Percentiles rank a stretch among this genome's conserved stretches.
phyloP scores from a whole-genome alignment of 257 asterid genomes.

The Penstemon eatonii region DNA sequence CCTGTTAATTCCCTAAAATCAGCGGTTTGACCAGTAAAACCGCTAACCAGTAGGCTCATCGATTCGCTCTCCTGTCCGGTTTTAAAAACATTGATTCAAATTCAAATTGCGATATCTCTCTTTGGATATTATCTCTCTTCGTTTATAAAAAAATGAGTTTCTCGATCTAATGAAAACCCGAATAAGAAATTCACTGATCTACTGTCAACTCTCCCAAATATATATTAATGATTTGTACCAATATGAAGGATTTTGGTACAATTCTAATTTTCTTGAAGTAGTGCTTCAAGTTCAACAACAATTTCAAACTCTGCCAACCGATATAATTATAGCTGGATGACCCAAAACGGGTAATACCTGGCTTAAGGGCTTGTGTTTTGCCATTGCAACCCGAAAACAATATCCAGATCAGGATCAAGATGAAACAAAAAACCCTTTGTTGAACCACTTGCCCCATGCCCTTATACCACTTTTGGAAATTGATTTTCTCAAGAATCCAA shows the following conservation, averaged over 20 bases:
- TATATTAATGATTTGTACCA: slow-evolving; percentile 7
- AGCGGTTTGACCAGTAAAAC: no score
- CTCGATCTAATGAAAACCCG: no score
- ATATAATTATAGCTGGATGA: neutral
- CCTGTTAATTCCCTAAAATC: no score
- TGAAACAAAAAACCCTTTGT: neutral
- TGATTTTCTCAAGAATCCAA: neutral
- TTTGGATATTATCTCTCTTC: no score
- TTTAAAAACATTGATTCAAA: no score
- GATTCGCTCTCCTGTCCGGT: no score
- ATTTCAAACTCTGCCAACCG: neutral
- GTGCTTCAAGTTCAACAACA: neutral
- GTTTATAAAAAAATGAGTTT: no score
- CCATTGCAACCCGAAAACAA: neutral
- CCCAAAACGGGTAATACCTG: slow-evolving; percentile 4
- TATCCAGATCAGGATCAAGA: neutral
- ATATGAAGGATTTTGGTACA: slow-evolving; percentile 5
- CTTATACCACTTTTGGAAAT: neutral
- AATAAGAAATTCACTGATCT: no score
- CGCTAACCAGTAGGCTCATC: no score
- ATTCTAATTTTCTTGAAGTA: neutral
- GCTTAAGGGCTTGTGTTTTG: slow-evolving; percentile 2
- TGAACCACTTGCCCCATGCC: neutral
- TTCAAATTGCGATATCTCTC: no score
- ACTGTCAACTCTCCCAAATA: neutral